A percentile compares a stretch with the other conserved stretches of the same genome.
Conservation (phyloP, 2,329 filamentous ascomycete species). For the Fusarium sp. region DNA sequence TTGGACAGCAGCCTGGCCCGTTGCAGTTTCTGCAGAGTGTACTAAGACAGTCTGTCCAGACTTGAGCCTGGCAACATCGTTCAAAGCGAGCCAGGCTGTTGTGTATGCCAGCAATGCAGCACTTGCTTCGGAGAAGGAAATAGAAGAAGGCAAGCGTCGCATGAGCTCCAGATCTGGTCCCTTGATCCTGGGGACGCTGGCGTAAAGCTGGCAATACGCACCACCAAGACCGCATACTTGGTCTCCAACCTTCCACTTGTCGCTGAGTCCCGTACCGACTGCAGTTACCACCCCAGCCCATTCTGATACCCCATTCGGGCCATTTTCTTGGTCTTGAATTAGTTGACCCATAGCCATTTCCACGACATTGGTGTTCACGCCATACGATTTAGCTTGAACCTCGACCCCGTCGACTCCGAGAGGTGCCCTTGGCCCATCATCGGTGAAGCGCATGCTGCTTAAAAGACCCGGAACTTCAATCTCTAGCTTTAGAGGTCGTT, state of each 20-base stretch:
- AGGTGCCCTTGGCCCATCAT: neutral
- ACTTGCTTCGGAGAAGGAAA: constrained; percentile 51
- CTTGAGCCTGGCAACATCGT: constrained; percentile 50
- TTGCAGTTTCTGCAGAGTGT: constrained; percentile 52
- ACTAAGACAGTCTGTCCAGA: constrained; percentile 54
- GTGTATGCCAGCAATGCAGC: constrained; percentile 35
- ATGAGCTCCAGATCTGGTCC: constrained; percentile 17
- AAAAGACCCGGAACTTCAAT: constrained; percentile 33
- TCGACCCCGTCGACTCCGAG: neutral
- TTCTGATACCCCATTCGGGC: neutral
- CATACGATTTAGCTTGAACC: neutral
- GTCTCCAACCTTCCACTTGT: constrained; percentile 39
- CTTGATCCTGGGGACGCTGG: constrained; percentile 13
- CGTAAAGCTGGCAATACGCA: constrained; percentile 22
- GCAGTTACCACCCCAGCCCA: neutral
- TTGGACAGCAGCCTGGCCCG: constrained; percentile 53
- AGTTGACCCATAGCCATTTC: neutral
- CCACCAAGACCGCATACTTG: constrained; percentile 42
- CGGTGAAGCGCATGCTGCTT: constrained; percentile 30
- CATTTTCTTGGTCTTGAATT: neutral
- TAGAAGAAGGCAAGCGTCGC: constrained; percentile 24
- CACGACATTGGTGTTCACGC: neutral
- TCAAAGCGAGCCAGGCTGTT: constrained; percentile 38
- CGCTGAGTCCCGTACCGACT: neutral
- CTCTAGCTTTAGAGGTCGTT: constrained; percentile 30